Conservation (phyloP, 2,329 filamentous ascomycete species). For the Westerdykella ornata region DNA sequence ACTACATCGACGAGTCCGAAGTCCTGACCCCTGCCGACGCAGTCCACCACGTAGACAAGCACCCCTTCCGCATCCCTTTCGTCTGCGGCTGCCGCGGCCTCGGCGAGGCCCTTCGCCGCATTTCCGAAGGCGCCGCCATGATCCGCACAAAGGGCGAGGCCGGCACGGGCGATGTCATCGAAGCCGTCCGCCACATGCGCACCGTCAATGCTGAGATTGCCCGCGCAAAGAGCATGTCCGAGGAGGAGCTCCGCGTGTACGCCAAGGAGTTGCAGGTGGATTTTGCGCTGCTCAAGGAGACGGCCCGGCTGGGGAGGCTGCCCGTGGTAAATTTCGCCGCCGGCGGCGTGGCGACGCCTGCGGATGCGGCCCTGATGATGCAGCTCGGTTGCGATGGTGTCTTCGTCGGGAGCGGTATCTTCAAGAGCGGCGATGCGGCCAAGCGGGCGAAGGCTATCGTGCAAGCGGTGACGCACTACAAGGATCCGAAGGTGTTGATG, state of each 20-base stretch:
- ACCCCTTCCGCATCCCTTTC: constrained; percentile 74
- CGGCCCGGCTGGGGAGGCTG: constrained; percentile 76
- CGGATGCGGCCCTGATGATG: constrained; percentile 98
- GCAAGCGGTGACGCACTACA: constrained; percentile 84
- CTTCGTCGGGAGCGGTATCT: constrained; percentile 94
- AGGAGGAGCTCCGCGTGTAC: constrained; percentile 68
- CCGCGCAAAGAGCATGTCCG: constrained; percentile 57
- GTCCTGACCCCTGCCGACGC: constrained; percentile 93
- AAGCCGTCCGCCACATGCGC: constrained; percentile 94
- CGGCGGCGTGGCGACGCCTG: constrained; percentile 97
- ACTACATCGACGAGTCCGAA: constrained; percentile 98
- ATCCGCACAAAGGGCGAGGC: constrained; percentile 98
- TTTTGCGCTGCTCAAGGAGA: constrained; percentile 73
- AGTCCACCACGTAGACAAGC: constrained; percentile 86
- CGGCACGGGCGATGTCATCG: constrained; percentile 92
- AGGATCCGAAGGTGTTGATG: constrained; percentile 75
- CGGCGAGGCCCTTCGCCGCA: constrained; percentile 83
- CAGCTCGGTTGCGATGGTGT: constrained; percentile 96
- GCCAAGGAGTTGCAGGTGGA: constrained; percentile 78
- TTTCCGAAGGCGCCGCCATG: constrained; percentile 94
- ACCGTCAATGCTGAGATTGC: constrained; percentile 79
- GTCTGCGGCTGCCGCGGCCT: constrained; percentile 95
- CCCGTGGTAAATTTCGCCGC: constrained; percentile 98
- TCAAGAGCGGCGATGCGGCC: constrained; percentile 88
- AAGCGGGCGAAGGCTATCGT: constrained; percentile 93